A percentile compares a stretch with the other conserved stretches of the same genome.
Conservation (phyloP, 805 yeast genomes). For the Saturnispora saitoi region DNA sequence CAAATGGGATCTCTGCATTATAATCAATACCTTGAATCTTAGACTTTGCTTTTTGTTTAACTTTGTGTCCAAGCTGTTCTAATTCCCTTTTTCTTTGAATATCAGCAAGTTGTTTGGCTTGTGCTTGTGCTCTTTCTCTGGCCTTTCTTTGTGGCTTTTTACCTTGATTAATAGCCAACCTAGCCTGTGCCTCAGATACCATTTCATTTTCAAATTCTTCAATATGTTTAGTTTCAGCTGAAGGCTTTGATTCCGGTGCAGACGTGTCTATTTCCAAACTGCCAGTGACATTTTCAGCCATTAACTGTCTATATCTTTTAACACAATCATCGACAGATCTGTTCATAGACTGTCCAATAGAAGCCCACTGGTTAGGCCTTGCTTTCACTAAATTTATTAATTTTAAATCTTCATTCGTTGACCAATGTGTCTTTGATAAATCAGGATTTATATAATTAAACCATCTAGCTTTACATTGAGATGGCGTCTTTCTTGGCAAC, state of each 20-base stretch:
- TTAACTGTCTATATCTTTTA: slow-evolving; percentile 68
- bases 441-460: slow-evolving; percentile 75
- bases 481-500: slow-evolving; percentile 75
- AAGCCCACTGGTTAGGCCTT: slow-evolving; percentile 91
- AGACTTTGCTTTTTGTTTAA: slow-evolving; percentile 45
- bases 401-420: slow-evolving; percentile 65
- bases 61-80: slow-evolving; percentile 61
- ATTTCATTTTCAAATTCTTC: slow-evolving; percentile 87
- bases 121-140: slow-evolving; percentile 74
- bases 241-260: slow-evolving; percentile 69
- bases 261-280: slow-evolving; percentile 11
- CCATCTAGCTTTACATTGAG: slow-evolving; percentile 93
- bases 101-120: slow-evolving; percentile 65
- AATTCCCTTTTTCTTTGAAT: slow-evolving; percentile 74
- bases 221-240: slow-evolving; percentile 48
- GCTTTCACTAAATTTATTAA: slow-evolving; percentile 56
- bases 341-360: slow-evolving; percentile 73
- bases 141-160: slow-evolving; percentile 88
- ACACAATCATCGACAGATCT: slow-evolving; percentile 83
- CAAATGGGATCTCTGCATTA: slow-evolving; percentile 75
- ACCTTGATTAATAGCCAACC: slow-evolving; percentile 88
- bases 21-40: slow-evolving; percentile 61
- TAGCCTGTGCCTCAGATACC: slow-evolving; percentile 90
- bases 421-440: slow-evolving; percentile 59
- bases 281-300: slow-evolving; percentile 39